Base-by-base conservation (phyloP, 1,139 yeast species). In the Candida tunisiensis region DNA sequence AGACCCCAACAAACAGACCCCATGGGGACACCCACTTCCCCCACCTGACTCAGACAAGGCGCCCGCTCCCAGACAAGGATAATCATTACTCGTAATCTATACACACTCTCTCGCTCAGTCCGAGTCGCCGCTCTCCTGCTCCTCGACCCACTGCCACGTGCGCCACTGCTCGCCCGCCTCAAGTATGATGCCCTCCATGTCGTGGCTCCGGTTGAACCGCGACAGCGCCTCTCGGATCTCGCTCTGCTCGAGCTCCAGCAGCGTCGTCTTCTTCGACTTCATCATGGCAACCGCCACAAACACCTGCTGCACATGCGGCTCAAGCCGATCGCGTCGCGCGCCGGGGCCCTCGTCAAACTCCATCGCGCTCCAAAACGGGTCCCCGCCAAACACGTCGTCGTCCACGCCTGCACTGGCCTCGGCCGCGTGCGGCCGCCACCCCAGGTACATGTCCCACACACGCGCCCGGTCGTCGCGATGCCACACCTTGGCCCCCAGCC, bases 101-200 rank as follows among this genome's bases (percentile, higher is more conserved):
- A n/a, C n/a, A n/a, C n/a, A n/a, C n/a, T n/a, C n/a, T n/a, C n/a
- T n/a, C n/a, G n/a, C 19, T 17, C 9, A 9, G 8, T 17, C 19
- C n/a, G 11, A 4, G 13, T 20, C 22, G 7, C 11, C 22, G 4
- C 14, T 14, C 9, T 20, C 22, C 8, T 20, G 14, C 22, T 42
- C 41, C 29, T 47, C 52, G 9, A 34, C 33, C 73, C 83, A 77
- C 24, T 77, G 55, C 83, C 92, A 79, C 40, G 74, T 74, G 34
- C 93, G 60, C 93, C 93, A 82, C 28, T 79, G 58, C 42, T 79
- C 92, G 11, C 93, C 93, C 2, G 93, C 85, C 47, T 77, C 92
- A 28, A 57, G 55, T 24, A 82, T 60, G 19, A 82, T 65, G 35
- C 70, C 70, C 41, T 75, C 85, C 47, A 74, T 68, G 44, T 73